Evolutionary conservation across 352 stramenopile species (phyloP).

Genomic region (Globisporangium acanthophoron): DNA sequence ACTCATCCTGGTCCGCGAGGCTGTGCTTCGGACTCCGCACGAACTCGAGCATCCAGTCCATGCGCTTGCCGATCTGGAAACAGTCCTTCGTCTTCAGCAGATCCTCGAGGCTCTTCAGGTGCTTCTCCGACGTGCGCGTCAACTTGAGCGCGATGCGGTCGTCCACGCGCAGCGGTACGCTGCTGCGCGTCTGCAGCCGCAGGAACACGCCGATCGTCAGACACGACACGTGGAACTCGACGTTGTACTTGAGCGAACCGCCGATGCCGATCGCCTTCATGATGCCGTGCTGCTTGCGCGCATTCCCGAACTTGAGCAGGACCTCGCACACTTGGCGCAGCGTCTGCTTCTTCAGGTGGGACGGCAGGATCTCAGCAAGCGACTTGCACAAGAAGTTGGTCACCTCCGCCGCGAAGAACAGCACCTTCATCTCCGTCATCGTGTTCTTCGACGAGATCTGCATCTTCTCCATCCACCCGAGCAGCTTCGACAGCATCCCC

Average conservation of each 20-base stretch:
- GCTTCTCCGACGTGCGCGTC: constrained; percentile 77
- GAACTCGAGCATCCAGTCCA: constrained; percentile 72
- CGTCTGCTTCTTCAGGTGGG: constrained; percentile 71
- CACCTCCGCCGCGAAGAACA: constrained; percentile 73
- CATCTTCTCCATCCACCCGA: constrained; percentile 70
- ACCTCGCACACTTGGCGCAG: constrained; percentile 60
- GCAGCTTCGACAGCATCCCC: constrained; percentile 62
- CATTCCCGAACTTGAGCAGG: constrained; percentile 58
- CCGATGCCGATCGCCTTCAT: constrained; percentile 85
- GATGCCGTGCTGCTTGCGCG: constrained; percentile 69
- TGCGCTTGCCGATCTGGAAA: constrained; percentile 65
- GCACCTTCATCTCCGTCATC: constrained; percentile 78
- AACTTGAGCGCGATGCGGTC: constrained; percentile 77
- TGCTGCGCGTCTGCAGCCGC: constrained; percentile 69
- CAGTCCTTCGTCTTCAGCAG: constrained; percentile 74
- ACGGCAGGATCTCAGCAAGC: constrained; percentile 51
- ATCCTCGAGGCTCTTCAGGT: constrained; percentile 61
- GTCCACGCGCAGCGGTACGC: constrained; percentile 58
- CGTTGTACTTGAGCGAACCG: constrained; percentile 61
- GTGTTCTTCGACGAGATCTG: constrained; percentile 30
- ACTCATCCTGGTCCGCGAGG: constrained; percentile 81
- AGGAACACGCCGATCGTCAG: constrained; percentile 72
- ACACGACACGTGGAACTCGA: constrained; percentile 79
- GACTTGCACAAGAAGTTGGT: constrained; percentile 67
- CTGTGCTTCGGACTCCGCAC: constrained; percentile 54